Percentiles rank a stretch among this genome's conserved stretches.
phyloP scores from a whole-genome alignment of 2,329 filamentous ascomycete genomes.

The Sphaerulina musiva region DNA sequence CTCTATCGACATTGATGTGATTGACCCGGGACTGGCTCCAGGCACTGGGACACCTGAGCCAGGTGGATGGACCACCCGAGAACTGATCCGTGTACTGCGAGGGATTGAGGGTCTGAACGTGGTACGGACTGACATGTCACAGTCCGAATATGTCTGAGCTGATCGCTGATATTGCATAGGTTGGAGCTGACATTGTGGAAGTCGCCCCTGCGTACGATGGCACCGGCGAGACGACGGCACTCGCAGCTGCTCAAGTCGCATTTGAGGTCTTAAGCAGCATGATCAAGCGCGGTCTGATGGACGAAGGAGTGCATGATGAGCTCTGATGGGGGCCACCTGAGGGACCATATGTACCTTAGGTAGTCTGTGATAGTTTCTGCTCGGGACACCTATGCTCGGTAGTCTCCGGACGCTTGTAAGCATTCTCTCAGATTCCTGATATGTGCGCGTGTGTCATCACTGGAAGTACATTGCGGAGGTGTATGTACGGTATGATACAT shows the following conservation, averaged over 20 bases:
- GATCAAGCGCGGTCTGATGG: slow-evolving; percentile 44
- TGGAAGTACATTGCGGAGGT: no score
- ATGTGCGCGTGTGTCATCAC: no score
- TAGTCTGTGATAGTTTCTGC: background rate
- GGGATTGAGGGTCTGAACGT: slow-evolving; percentile 78
- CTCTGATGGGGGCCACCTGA: background rate
- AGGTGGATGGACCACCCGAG: slow-evolving; percentile 83
- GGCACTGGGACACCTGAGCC: slow-evolving; percentile 73
- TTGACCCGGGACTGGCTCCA: slow-evolving; percentile 66
- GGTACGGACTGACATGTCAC: background rate
- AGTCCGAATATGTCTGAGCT: background rate
- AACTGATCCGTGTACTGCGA: slow-evolving; percentile 75
- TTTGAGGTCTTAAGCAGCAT: slow-evolving; percentile 79
- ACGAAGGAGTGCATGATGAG: slow-evolving; percentile 15
- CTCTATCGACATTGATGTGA: slow-evolving; percentile 72
- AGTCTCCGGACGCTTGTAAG: no score
- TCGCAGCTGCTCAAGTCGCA: slow-evolving; percentile 76
- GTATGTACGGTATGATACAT: no score
- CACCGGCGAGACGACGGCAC: slow-evolving; percentile 68
- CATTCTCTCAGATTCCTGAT: no score
- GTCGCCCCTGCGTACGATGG: slow-evolving; percentile 81
- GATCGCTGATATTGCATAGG: slow-evolving; percentile 30
- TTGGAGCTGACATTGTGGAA: slow-evolving; percentile 87
- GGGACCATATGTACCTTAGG: no score
- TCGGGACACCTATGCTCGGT: no score